Evolutionary conservation across 257 asterid species (phyloP), one percentile per base, ranked within the genome.

Genomic region (Anisodus tanguticus): DNA sequence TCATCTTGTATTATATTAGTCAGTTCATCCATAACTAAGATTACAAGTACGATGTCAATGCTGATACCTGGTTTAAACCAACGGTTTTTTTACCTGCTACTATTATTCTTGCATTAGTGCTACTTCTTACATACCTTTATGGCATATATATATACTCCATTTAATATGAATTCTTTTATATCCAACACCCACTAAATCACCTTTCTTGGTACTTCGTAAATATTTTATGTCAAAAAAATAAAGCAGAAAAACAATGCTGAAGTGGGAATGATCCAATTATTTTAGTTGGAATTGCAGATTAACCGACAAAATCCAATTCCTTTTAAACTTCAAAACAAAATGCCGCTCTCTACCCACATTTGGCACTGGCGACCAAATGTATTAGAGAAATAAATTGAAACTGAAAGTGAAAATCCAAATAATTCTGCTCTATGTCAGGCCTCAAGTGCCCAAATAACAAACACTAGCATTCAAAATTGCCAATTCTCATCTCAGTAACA

Each of bases 281-380:
- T 19, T 5, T 19, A n/a, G 58, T 0, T 74, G 60, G 31, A 47
- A 74, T 74, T 7, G 47, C 26, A 51, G 41, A 76, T 76, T 76
- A 76, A 51, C 26, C 13, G 2, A 76, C 39, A 26, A 76, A 49
- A 51, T 76, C 16, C 39, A 43, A 8, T 43, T 43, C 79, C 26
- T 22, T 22, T 22, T 9, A 17, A 71, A 69, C 57, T 22, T 22
- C 26, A 22, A 22, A 22, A 22, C 26, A 22, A 22, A 72, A 0
- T 47, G 80, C 19, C 80, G 37, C n/a, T 71, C 57, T 71, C 35
- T 22, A 76, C 63, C 63, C 81, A 51, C 81, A 76, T 76, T 76
- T 76, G 43, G 4, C 22, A 51, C 81, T 22, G 81, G 57, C 43
- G 51, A 51, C 26, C 15, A 76, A 22, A 76, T 26, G 63, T 26